Evolutionary conservation across 306 rosid genomes (phyloP).

Genomic region (Rosa lucieae): DNA sequence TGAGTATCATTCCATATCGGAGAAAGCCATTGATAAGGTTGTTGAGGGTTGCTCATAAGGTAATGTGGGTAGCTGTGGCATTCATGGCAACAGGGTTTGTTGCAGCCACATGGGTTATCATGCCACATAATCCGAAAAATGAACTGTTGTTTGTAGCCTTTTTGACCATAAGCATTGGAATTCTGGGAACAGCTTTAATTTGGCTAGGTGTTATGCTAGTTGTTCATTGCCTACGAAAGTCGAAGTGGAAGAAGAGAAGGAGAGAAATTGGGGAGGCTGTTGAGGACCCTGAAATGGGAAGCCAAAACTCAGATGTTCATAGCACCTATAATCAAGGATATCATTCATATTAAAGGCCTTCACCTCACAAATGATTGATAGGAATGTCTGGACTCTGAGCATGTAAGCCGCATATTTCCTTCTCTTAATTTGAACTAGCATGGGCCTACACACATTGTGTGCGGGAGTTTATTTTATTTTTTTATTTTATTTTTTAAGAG

Average conservation of each 20-base stretch:
- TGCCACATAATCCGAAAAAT: conserved; percentile 36
- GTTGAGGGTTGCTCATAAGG: conserved; percentile 61
- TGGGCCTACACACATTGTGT: background rate
- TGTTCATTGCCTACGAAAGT: conserved; percentile 51
- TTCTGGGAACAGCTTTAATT: conserved; percentile 49
- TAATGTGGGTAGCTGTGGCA: conserved; percentile 65
- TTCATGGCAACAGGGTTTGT: conserved; percentile 62
- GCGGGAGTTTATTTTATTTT: no score
- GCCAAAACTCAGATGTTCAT: conserved; percentile 64
- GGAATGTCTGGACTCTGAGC: background rate
- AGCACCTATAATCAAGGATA: conserved; percentile 54
- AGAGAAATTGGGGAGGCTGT: conserved; percentile 28
- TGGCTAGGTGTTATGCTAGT: conserved; percentile 46
- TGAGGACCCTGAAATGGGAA: conserved; percentile 40
- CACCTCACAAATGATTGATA: background rate
- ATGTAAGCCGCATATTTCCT: background rate
- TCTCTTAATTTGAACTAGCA: background rate
- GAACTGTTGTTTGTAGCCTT: conserved; percentile 42
- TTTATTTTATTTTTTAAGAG: no score
- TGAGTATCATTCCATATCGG: conserved; percentile 69
- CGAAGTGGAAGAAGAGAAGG: conserved; percentile 42
- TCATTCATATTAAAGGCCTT: conserved; percentile 51
- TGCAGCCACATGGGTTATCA: conserved; percentile 67
- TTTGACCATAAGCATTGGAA: conserved; percentile 49
- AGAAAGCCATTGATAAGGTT: conserved; percentile 50